Evolutionary conservation across 306 rosid genomes (phyloP).

Genomic region (Clitoria ternatea): DNA sequence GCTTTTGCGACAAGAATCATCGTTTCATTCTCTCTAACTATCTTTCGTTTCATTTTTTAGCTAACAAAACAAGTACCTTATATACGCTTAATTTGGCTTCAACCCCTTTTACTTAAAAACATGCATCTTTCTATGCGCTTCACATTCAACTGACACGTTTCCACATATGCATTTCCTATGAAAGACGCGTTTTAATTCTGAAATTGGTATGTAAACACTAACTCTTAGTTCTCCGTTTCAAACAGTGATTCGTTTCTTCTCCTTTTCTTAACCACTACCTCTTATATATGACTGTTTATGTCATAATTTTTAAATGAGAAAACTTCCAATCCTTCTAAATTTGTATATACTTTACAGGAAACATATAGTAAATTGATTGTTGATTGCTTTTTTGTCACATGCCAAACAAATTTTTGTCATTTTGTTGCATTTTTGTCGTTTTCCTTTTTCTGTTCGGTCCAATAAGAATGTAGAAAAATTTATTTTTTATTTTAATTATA

Average conservation of each 20-base stretch:
- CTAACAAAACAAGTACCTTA: background rate
- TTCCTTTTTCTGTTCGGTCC: background rate
- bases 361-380: background rate
- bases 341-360: background rate
- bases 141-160: constrained; percentile 13
- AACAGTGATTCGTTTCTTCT: too few species aligned
- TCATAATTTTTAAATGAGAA: background rate
- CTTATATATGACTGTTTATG: too few species aligned
- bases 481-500: background rate
- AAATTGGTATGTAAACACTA: too few species aligned
- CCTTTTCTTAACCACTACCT: too few species aligned
- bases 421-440: background rate
- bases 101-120: background rate
- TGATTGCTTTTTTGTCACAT: background rate
- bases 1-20: constrained; percentile 21
- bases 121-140: background rate
- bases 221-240: too few species aligned
- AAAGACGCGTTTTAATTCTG: too few species aligned
- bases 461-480: background rate
- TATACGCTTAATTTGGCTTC: background rate
- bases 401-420: background rate
- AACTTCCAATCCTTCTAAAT: background rate
- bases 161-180: background rate
- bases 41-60: background rate
- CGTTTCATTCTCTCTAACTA: background rate